Evolutionary conservation across 1,284 basidiomycete species (phyloP).

Genomic region (Trichosporon faecale): DNA sequence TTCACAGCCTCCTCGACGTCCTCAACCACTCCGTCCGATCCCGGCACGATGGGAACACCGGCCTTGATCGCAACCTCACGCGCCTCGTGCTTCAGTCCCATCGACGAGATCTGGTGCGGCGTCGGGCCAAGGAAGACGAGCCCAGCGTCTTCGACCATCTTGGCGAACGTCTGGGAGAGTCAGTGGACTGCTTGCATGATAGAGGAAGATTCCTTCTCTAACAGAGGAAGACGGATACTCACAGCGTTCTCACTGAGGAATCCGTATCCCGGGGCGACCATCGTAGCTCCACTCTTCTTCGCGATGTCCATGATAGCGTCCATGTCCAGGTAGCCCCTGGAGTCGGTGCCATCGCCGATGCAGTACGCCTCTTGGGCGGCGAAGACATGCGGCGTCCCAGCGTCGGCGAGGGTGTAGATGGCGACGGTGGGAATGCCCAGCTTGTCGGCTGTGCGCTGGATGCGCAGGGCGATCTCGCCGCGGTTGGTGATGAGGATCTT

Average conservation of each 20-base stretch:
- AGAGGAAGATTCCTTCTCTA: not conserved
- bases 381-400: conserved; percentile 68
- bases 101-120: conserved; percentile 57
- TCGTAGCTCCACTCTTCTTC: conserved; percentile 54
- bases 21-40: conserved; percentile 56
- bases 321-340: conserved; percentile 55
- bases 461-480: conserved; percentile 92
- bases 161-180: conserved; percentile 55
- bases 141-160: conserved; percentile 56
- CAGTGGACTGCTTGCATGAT: not conserved
- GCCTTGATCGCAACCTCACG: conserved; percentile 57
- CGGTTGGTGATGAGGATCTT: conserved; percentile 84
- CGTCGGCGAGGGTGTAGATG: conserved; percentile 83
- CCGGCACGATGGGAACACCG: conserved; percentile 61
- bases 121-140: conserved; percentile 64
- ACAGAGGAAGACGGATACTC: conserved; percentile 1
- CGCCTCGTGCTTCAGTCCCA: conserved; percentile 66
- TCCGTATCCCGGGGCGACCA: conserved; percentile 65
- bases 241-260: conserved; percentile 64
- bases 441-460: conserved; percentile 83
- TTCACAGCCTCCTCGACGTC: conserved; percentile 55
- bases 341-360: conserved; percentile 50
- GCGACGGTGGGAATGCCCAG: conserved; percentile 86
- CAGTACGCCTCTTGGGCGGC: conserved; percentile 50
- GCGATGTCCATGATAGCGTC: conserved; percentile 56